Base-by-base conservation (phyloP, 2,329 filamentous ascomycete genomes). In the Verticillium klebahnii region DNA sequence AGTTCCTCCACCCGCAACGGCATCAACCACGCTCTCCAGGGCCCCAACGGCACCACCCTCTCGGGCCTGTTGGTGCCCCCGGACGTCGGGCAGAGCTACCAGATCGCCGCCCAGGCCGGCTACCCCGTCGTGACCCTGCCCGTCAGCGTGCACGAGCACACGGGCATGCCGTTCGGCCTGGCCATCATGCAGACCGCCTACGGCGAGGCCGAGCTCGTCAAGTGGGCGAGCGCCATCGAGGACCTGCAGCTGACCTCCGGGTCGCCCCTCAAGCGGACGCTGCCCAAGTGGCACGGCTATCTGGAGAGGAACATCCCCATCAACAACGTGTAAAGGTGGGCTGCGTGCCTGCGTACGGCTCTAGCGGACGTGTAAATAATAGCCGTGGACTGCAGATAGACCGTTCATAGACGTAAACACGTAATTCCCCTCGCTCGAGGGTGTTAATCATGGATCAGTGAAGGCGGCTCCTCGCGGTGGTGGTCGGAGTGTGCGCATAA, bases 41-140 rank as follows among this genome's bases (percentile, higher is more conserved):
- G 75, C 4, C 72, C 69, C 57, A 75, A 74, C 29, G 74, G 71
- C 3, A 67, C 63, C 8, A 63, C 73, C 23, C 76, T 92, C 1
- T 81, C 86, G 61, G 89, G 83, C 1, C 77, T 93, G 2, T 78
- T 93, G 1, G 87, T 91, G 0, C 89, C 89, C 5, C 80, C 88
- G 0, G 85, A 89, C 68, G 86, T 89, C 3, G 89, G 82, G 0
- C 87, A 90, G 71, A 84, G 84, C 4, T 86, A 86, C 64, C 86
- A 91, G 73, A 84, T 91, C 63, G 87, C 89, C 0, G 90, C 90
- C 0, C 89, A 92, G 74, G 90, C 90, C 5, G 89, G 89, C 0
- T 93, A 92, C 69, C 90, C 89, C 0, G 81, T 90, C 69, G 79
- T 92, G 58, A 91, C 89, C 0, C 70, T 93, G 1, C 90, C 90